phyloP scores from a whole-genome alignment of 768 basidiomycete genomes.

The Sarcodon sp. region DNA sequence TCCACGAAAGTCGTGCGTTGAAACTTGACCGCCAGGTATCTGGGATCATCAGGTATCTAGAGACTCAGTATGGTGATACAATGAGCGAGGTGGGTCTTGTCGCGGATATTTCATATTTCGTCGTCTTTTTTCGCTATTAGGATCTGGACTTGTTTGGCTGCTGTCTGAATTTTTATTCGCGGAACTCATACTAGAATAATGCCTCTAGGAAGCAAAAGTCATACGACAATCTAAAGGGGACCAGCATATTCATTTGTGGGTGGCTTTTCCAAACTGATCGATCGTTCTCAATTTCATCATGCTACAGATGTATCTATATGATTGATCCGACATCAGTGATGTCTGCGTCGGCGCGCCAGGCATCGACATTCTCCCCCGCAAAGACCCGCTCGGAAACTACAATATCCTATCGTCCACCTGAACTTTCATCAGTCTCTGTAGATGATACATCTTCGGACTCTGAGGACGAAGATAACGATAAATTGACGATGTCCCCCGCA shows the following conservation, averaged over 20 bases:
- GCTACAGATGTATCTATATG: conserved; percentile 67
- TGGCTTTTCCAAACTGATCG: conserved; percentile 1
- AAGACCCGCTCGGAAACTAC: conserved; percentile 59
- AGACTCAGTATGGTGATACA: conserved; percentile 73
- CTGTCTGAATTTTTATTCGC: not conserved
- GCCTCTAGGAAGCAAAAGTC: conserved; percentile 71
- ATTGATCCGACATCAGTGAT: conserved; percentile 66
- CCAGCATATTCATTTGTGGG: conserved; percentile 82
- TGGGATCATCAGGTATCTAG: conserved; percentile 62
- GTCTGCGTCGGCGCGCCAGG: conserved; percentile 37
- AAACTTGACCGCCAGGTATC: conserved; percentile 73
- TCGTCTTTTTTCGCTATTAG: not conserved
- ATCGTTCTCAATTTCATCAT: conserved; percentile 7
- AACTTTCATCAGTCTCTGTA: conserved; percentile 31
- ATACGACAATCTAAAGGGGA: conserved; percentile 79
- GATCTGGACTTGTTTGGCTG: not conserved
- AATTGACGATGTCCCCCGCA: conserved; percentile 58
- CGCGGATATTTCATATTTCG: not conserved
- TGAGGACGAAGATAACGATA: conserved; percentile 34
- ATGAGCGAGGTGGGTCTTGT: conserved; percentile 59
- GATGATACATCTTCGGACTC: conserved; percentile 36
- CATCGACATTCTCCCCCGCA: conserved; percentile 32
- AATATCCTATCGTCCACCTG: conserved; percentile 37
- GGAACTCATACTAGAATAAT: not conserved
- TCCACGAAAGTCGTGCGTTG: conserved; percentile 57